Evolutionary conservation across 2,329 filamentous ascomycete genomes (phyloP), one percentile per base, ranked within the genome.

Genomic region (Camptophora hylomeconis): DNA sequence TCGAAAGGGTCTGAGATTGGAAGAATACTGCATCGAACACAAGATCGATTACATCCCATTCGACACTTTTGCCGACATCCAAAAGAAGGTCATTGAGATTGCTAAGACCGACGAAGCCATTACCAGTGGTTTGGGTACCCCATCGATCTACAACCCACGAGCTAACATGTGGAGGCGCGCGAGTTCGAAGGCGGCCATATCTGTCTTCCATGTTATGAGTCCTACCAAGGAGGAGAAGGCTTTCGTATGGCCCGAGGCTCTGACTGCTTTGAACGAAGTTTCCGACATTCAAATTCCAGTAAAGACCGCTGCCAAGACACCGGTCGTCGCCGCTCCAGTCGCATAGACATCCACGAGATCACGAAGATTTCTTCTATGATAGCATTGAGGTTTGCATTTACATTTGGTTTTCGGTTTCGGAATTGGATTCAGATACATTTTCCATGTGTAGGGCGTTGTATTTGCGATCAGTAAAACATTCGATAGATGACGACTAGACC

Each of bases 121-220:
- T 58, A 79, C 73, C 0, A 58, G 63, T 26, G 73, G 73, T 27
- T 50, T 58, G 33, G 74, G 74, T 20, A 54, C 67, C 36, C 73
- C 73, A 0, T 61, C 56, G 6, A 59, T 63, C 40, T 79, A 75
- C 57, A 79, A 79, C 52, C 74, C 74, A 5, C 61, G 73, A 23
- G 75, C 72, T 16, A 77, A 78, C 49, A 60, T 78, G 56, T 78
- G 75, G 75, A 58, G 75, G 30, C 60, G 72, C 16, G 63, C 70
- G 23, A 70, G 65, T 18, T 74, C 68, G 54, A 67, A 65, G 54
- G 61, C 57, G 23, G 62, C 65, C 20, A 40, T 65, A 24, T 65
- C 66, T 3, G 46, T 57, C 11, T 61, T 66, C 27, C 54, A 65
- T 10, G 59, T 60, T 25, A 56, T 61, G 30, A 67, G 64, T 2